Percentiles rank a stretch among this genome's conserved stretches.
These are phyloP conservation scores for Noccaea bulbosa DNA, from an alignment of 345 rosid species.

Conservation along the genomic window DNA sequence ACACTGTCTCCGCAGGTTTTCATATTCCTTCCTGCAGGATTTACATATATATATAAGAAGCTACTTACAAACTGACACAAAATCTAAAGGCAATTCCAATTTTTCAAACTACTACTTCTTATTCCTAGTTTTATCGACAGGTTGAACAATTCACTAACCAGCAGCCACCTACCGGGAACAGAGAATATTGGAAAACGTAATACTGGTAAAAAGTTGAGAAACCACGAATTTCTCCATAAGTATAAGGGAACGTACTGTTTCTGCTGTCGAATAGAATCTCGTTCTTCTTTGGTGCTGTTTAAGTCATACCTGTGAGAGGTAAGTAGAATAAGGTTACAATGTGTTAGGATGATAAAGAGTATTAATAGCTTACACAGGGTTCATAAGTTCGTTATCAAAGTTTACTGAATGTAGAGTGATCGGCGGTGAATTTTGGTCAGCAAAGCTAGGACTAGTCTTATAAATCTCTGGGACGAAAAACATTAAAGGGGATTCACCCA, in stretches of 20 bases:
- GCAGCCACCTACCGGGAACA: slow-evolving; percentile 24
- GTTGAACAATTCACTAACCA: slow-evolving; percentile 25
- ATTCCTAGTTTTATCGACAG: slow-evolving; percentile 20
- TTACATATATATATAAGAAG: slow-evolving; percentile 28
- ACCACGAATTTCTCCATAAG: slow-evolving; percentile 8
- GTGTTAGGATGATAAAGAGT: slow-evolving; percentile 13
- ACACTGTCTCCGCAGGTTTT: slow-evolving; percentile 66
- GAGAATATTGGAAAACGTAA: slow-evolving; percentile 13
- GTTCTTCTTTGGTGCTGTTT: slow-evolving; percentile 71
- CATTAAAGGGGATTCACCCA: slow-evolving; percentile 1
- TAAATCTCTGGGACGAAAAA: slow-evolving; percentile 13
- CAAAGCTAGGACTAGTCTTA: slow-evolving; percentile 17
- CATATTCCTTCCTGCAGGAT: slow-evolving; percentile 68
- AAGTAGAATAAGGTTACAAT: slow-evolving; percentile 22
- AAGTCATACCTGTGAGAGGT: slow-evolving; percentile 61
- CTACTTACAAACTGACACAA: slow-evolving; percentile 4
- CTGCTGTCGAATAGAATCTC: slow-evolving; percentile 54
- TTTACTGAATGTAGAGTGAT: neutral
- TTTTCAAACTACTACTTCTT: slow-evolving; percentile 7
- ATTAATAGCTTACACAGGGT: neutral
- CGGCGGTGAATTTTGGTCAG: slow-evolving; percentile 2
- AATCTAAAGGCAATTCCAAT: slow-evolving; percentile 13
- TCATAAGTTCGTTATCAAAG: slow-evolving; percentile 4
- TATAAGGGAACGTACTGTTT: slow-evolving; percentile 57
- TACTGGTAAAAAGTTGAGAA: slow-evolving; percentile 31